These are phyloP conservation scores for Athelia sp. DNA, from an alignment of 1,284 basidiomycete species.

Conservation along the genomic window DNA sequence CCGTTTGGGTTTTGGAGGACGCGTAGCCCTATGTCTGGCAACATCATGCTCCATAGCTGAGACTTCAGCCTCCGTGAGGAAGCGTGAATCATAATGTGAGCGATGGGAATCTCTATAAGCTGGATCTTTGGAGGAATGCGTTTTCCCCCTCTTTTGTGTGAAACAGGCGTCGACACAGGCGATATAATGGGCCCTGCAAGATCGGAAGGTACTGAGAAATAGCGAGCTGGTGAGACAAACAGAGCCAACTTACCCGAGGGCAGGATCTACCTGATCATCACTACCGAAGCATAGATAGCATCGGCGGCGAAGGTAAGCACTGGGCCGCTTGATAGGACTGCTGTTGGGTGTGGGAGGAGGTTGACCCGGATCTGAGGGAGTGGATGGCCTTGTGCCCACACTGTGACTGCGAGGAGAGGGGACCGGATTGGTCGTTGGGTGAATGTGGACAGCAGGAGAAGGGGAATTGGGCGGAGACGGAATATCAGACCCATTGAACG, in stretches of 20 bases:
- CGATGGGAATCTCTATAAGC: not conserved
- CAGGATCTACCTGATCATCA: not conserved
- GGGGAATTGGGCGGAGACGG: no score
- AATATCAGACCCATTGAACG: no score
- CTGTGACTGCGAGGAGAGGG: not conserved
- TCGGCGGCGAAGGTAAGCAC: slow-evolving; percentile 10
- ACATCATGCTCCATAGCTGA: slow-evolving; percentile 5
- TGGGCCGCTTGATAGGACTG: no score
- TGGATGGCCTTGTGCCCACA: not conserved
- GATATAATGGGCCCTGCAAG: slow-evolving; percentile 6
- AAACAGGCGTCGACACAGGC: slow-evolving; percentile 19
- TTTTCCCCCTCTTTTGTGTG: slow-evolving; percentile 1
- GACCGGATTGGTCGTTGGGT: no score
- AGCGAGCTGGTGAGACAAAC: not conserved
- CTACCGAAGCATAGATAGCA: slow-evolving; percentile 15
- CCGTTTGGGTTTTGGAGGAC: not conserved
- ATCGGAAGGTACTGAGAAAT: not conserved
- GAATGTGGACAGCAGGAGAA: no score
- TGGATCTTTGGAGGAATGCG: not conserved
- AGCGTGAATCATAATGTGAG: slow-evolving; percentile 2
- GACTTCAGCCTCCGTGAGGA: slow-evolving; percentile 6
- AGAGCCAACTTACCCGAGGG: not conserved
- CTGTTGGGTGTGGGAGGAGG: no score
- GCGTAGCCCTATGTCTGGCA: not conserved
- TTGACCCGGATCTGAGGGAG: no score